Percentiles rank a stretch among this genome's conserved stretches.
Evolutionary conservation across 148 eudicot genomes (phyloP).

Genomic region (Selenicereus undatus): DNA sequence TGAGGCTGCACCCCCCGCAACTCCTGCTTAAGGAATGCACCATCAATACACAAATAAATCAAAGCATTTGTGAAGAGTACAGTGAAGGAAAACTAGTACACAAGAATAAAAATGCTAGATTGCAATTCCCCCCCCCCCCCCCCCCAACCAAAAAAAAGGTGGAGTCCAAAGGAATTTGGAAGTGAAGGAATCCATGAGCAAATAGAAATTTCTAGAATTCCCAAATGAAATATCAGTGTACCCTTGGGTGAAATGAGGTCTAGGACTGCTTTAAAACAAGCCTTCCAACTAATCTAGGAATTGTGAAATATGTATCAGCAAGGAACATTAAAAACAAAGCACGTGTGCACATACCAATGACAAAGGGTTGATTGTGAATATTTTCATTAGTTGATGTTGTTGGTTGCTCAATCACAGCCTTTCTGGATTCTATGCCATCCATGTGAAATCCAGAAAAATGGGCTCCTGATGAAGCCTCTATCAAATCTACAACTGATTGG

Average conservation of each 20-base stretch:
- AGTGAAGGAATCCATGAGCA: neutral
- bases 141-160: no score
- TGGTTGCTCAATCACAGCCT: constrained; percentile 52
- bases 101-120: neutral
- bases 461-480: constrained; percentile 79
- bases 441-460: constrained; percentile 97
- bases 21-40: constrained; percentile 54
- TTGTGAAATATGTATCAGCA: neutral
- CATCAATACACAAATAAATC: neutral
- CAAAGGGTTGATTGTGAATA: constrained; percentile 75
- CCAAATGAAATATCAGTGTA: neutral
- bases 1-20: constrained; percentile 98
- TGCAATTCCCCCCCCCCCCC: neutral
- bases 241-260: neutral
- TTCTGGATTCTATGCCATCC: constrained; percentile 44
- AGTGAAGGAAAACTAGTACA: neutral
- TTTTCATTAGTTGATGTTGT: constrained; percentile 61
- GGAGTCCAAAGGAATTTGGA: neutral
- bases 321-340: neutral
- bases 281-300: neutral
- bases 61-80: neutral
- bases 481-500: constrained; percentile 61
- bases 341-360: constrained; percentile 58
- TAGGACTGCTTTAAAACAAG: neutral
- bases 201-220: neutral